Percentiles rank a stretch among this genome's conserved stretches.
Evolutionary conservation across 2,329 filamentous ascomycete genomes (phyloP).

Genomic region (Calonectria hawksworthii): DNA sequence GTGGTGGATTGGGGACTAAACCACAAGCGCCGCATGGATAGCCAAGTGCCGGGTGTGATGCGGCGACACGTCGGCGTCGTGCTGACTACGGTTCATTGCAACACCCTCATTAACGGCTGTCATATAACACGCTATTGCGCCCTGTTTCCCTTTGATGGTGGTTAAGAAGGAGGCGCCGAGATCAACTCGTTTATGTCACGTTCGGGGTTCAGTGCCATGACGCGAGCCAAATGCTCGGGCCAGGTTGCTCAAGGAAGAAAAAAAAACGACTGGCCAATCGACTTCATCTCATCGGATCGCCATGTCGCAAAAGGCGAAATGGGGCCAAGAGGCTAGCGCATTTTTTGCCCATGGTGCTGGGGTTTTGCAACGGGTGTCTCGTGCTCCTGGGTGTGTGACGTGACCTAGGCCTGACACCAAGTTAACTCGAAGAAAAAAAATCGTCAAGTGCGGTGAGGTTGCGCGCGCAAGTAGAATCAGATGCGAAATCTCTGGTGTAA

Average conservation of each 20-base stretch:
- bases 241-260: not conserved
- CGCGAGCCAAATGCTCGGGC: slow-evolving; percentile 27
- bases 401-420: not conserved
- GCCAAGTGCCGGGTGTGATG: slow-evolving; percentile 21
- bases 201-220: slow-evolving; percentile 12
- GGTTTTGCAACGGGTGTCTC: slow-evolving; percentile 20
- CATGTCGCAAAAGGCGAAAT: slow-evolving; percentile 31
- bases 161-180: slow-evolving; percentile 7
- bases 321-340: slow-evolving; percentile 36
- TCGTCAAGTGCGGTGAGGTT: slow-evolving; percentile 8
- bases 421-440: not conserved
- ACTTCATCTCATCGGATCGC: slow-evolving; percentile 39
- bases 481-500: slow-evolving; percentile 9
- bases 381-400: slow-evolving; percentile 18
- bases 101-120: not conserved
- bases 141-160: not conserved
- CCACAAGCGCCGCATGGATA: slow-evolving; percentile 23
- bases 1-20: not conserved
- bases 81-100: slow-evolving; percentile 25
- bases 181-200: slow-evolving; percentile 1
- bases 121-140: not conserved
- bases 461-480: not conserved
- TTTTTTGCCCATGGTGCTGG: not conserved
- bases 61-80: slow-evolving; percentile 9
- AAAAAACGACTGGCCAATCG: slow-evolving; percentile 21